Conservation (phyloP, 441 rosid genomes). For the Kokia cookei region DNA sequence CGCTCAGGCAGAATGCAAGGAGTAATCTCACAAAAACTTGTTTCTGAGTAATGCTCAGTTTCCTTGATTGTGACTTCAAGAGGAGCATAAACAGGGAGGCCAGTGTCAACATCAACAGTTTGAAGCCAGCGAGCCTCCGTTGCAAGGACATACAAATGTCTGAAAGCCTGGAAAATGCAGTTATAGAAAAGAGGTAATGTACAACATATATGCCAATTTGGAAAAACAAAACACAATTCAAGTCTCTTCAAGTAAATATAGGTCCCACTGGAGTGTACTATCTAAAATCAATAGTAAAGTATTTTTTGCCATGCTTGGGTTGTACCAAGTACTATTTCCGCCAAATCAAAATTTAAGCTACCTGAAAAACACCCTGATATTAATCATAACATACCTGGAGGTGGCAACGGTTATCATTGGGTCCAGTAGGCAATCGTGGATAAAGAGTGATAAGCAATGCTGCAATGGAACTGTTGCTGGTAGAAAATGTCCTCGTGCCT, state of each 20-base stretch:
- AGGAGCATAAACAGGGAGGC: constrained; percentile 90
- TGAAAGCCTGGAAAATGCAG: constrained; percentile 67
- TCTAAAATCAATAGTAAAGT: neutral
- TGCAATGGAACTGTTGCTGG: constrained; percentile 78
- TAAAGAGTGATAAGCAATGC: constrained; percentile 87
- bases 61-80: constrained; percentile 80
- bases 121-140: constrained; percentile 97
- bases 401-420: constrained; percentile 99
- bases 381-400: constrained; percentile 63
- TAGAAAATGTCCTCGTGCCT: constrained; percentile 90
- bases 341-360: neutral
- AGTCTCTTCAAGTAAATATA: neutral
- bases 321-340: neutral
- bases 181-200: constrained; percentile 5
- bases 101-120: constrained; percentile 95
- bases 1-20: constrained; percentile 98
- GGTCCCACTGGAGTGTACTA: neutral
- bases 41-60: constrained; percentile 84
- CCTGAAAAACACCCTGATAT: neutral
- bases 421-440: constrained; percentile 94
- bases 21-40: constrained; percentile 83
- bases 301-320: neutral
- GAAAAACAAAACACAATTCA: neutral
- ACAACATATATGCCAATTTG: constrained; percentile 1
- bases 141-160: constrained; percentile 96